Evolutionary conservation across 495 filamentous ascomycete species (phyloP).

Genomic region (Chaetomium fimeti): DNA sequence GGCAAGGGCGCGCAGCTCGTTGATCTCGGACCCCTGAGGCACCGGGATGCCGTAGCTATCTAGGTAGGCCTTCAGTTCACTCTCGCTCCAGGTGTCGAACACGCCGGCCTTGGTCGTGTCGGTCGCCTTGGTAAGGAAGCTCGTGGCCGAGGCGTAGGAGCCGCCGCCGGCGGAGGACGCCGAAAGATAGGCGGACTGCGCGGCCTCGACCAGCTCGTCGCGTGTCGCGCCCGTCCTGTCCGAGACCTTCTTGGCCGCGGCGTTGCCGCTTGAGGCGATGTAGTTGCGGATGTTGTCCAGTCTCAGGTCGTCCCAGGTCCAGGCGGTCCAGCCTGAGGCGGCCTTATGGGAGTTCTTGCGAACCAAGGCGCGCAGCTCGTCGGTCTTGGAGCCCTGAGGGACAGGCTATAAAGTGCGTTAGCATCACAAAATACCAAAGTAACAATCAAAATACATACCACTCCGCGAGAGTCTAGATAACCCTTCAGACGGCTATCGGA

Average conservation of each 20-base stretch:
- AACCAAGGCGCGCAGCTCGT: constrained; percentile 76
- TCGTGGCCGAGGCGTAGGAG: constrained; percentile 71
- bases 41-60: constrained; percentile 75
- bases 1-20: constrained; percentile 65
- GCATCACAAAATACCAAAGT: not conserved
- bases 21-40: constrained; percentile 66
- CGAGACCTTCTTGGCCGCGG: constrained; percentile 65
- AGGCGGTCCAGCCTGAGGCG: constrained; percentile 66
- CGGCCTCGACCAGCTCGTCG: constrained; percentile 70
- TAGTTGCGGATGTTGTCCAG: constrained; percentile 74
- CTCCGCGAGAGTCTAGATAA: constrained; percentile 64
- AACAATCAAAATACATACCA: constrained; percentile 28
- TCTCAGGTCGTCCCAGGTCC: constrained; percentile 84
- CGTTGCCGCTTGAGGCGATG: constrained; percentile 55
- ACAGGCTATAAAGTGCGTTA: constrained; percentile 55
- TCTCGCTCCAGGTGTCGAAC: constrained; percentile 78
- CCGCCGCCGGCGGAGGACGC: constrained; percentile 66
- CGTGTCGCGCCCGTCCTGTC: constrained; percentile 65
- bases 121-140: constrained; percentile 67
- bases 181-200: constrained; percentile 65
- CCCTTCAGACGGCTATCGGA: constrained; percentile 74
- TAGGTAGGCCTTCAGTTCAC: constrained; percentile 75
- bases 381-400: constrained; percentile 71
- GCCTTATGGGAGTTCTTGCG: constrained; percentile 71
- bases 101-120: constrained; percentile 64